Base-by-base conservation (phyloP, 169 alveolate species). In the Condylostoma magnum region DNA sequence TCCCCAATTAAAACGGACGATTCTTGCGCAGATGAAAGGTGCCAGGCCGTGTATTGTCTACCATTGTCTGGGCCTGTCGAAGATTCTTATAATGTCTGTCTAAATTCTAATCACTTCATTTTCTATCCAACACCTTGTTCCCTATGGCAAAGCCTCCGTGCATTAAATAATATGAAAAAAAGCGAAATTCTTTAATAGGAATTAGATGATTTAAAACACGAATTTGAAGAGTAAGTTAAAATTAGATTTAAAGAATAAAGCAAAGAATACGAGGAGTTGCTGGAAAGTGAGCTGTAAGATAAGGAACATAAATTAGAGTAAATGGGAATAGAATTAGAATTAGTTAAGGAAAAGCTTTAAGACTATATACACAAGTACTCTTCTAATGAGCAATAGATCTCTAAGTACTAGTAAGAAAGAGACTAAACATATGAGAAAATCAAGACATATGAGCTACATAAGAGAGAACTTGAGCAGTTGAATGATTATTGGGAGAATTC, bases 401-500 rank as follows among this genome's bases (percentile, higher is more conserved):
- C 28, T 2, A 18, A 30, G 48, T 47, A 25, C 48, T 50, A 66
- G 27, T 6, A 20, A 47, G 58, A 66, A 47, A 66, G 25, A 22
- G 58, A 18, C 8, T 10, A 30, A 20, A 1, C 3, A 10, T 6
- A 20, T 15, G 10, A 22, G 2, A 47, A 3, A 2, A 8, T 66
- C 15, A 66, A 30, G 25, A 18, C 6, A 6, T 66, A 15, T 47
- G 65, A 66, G 43, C 30, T 25, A 2, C 51, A 66, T 30, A 66
- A 66, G 48, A 1, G 50, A 44, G 75, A 66, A 31, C 63, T 66
- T 3, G 75, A 66, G 25, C 12, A 25, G 12, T 31, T 66, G 30
- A 66, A 66, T 30, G 75, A 66, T 31, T 28, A 66, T 15, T 66
- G 75, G 75, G 75, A 66, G 48, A 66, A 47, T 12, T 41, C 58